Percentiles rank a stretch among this genome's conserved stretches.
These are phyloP conservation scores for Chrysopogon serrulatus DNA, from an alignment of 176 grass and related monocot genomes.

Conservation along the genomic window DNA sequence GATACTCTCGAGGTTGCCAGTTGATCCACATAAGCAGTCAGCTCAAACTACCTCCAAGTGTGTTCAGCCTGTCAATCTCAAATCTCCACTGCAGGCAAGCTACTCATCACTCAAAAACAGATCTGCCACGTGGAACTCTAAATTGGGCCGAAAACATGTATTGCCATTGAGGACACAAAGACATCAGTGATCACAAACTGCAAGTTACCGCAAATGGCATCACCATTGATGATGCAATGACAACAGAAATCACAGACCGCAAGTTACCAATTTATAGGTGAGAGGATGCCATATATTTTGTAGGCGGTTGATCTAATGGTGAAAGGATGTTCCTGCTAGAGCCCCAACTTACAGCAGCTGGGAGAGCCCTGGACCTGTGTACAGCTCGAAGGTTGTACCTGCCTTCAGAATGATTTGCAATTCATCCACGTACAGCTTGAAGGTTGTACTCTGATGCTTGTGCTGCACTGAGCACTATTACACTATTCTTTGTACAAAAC, in stretches of 20 bases:
- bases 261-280: background rate
- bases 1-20: constrained; percentile 28
- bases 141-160: background rate
- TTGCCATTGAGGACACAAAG: background rate
- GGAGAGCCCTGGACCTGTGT: background rate
- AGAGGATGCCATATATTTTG: background rate
- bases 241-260: background rate
- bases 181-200: background rate
- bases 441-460: background rate
- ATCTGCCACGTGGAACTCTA: background rate
- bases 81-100: background rate
- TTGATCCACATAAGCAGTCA: background rate
- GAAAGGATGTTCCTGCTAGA: background rate
- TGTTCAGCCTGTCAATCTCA: background rate
- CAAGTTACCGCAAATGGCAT: background rate
- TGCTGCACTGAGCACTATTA: background rate
- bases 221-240: background rate
- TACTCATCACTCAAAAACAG: background rate
- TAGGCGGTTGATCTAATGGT: constrained; percentile 7
- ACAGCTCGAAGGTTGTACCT: background rate
- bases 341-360: background rate
- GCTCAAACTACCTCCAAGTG: background rate
- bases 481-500: background rate
- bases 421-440: too few relatives aligned
- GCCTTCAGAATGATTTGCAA: background rate